Conservation (phyloP, 176 grass and related monocot species). For the Tillandsia leiboldiana region DNA sequence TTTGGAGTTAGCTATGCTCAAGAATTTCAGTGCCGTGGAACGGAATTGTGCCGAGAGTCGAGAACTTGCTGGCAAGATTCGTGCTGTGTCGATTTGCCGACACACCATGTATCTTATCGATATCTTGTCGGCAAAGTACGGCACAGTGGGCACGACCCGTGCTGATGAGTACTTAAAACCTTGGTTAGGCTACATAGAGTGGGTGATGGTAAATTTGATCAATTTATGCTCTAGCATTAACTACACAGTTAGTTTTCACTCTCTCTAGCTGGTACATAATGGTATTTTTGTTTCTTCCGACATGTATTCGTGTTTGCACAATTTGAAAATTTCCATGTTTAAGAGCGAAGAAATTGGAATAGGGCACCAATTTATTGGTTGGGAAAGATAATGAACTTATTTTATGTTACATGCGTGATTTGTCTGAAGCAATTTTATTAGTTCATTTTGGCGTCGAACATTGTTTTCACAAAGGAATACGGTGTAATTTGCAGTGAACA, state of each 20-base stretch:
- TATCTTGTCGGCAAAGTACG: too few relatives aligned
- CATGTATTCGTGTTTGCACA: not conserved
- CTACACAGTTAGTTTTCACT: not conserved
- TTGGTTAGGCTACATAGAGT: not conserved
- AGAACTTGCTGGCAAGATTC: too few relatives aligned
- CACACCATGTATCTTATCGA: too few relatives aligned
- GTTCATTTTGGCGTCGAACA: not conserved
- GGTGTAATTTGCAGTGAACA: slow-evolving; percentile 58
- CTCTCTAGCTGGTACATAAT: not conserved
- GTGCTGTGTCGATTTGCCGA: too few relatives aligned
- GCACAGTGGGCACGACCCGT: too few relatives aligned
- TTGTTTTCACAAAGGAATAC: not conserved
- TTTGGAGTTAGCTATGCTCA: not conserved
- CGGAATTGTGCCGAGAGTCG: too few relatives aligned
- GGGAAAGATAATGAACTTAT: not conserved
- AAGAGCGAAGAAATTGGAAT: too few relatives aligned
- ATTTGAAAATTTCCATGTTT: not conserved
- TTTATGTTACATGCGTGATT: not conserved
- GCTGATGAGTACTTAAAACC: too few relatives aligned
- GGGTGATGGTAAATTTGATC: not conserved
- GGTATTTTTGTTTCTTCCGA: not conserved
- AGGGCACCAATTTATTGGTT: too few relatives aligned
- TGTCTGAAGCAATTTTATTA: not conserved
- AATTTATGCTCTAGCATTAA: not conserved
- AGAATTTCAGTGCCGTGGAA: too few relatives aligned